Conservation (phyloP, 2,329 filamentous ascomycete genomes). For the Paraphoma sp. region DNA sequence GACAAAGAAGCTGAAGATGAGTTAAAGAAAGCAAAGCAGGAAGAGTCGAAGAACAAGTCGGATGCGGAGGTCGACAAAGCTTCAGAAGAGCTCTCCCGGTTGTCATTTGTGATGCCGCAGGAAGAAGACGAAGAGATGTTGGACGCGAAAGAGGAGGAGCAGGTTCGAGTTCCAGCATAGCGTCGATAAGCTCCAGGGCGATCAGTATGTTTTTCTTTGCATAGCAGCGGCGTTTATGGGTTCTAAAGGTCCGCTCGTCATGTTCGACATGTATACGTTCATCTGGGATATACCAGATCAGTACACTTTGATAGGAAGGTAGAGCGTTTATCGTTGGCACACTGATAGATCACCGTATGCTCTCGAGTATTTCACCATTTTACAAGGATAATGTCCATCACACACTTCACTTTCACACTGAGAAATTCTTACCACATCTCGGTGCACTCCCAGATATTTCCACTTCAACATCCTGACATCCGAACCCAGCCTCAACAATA, state of each 20-base stretch:
- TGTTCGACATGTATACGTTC: not conserved
- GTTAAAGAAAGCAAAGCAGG: conserved; percentile 52
- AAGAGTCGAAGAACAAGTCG: conserved; percentile 29
- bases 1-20: conserved; percentile 42
- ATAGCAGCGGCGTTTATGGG: conserved; percentile 28
- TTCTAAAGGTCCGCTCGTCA: not conserved
- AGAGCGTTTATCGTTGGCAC: too few relatives aligned
- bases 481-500: not conserved
- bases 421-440: too few relatives aligned
- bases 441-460: too few relatives aligned
- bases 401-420: too few relatives aligned
- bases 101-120: conserved; percentile 23
- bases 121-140: conserved; percentile 29
- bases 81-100: conserved; percentile 20
- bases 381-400: too few relatives aligned
- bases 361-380: too few relatives aligned
- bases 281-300: not conserved
- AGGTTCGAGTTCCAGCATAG: conserved; percentile 21
- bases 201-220: conserved; percentile 4
- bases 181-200: not conserved
- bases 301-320: not conserved
- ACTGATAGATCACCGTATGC: too few relatives aligned
- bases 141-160: conserved; percentile 46
- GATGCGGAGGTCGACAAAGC: conserved; percentile 21
- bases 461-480: too few relatives aligned